phyloP scores from a whole-genome alignment of 495 filamentous ascomycete species.

The Penicillium herquei region DNA sequence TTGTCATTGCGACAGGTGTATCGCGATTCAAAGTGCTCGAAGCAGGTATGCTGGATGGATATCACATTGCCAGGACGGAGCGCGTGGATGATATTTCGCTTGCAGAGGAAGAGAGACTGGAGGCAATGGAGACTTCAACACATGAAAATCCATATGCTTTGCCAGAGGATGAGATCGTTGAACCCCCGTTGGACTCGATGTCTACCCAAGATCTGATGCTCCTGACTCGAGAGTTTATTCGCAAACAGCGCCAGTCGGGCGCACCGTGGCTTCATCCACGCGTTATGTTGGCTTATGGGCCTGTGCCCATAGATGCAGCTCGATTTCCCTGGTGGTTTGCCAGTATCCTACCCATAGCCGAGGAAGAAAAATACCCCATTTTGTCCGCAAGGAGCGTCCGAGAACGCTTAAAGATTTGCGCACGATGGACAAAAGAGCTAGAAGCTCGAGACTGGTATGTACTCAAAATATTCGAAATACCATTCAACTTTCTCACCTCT shows the following conservation, averaged over 20 bases:
- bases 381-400: constrained; percentile 70
- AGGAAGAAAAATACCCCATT: constrained; percentile 76
- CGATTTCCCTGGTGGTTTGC: constrained; percentile 91
- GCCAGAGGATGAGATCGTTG: constrained; percentile 12
- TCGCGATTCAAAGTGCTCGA: constrained; percentile 71
- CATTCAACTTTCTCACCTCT: constrained; percentile 5
- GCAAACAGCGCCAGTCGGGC: constrained; percentile 59
- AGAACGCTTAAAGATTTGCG: constrained; percentile 76
- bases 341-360: constrained; percentile 70
- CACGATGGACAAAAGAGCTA: constrained; percentile 70
- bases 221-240: constrained; percentile 63
- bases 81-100: constrained; percentile 77
- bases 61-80: constrained; percentile 70
- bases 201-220: constrained; percentile 69
- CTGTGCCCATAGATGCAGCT: constrained; percentile 70
- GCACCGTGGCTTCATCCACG: constrained; percentile 72
- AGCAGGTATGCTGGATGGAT: constrained; percentile 68
- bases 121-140: constrained; percentile 57
- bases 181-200: constrained; percentile 53
- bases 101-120: constrained; percentile 73
- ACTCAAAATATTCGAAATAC: background rate
- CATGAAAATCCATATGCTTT: constrained; percentile 14
- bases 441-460: constrained; percentile 73
- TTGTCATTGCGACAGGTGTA: constrained; percentile 72
- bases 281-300: constrained; percentile 71